Evolutionary conservation across 805 yeast species (phyloP).

Genomic region (Saccharomycopsis sp.): DNA sequence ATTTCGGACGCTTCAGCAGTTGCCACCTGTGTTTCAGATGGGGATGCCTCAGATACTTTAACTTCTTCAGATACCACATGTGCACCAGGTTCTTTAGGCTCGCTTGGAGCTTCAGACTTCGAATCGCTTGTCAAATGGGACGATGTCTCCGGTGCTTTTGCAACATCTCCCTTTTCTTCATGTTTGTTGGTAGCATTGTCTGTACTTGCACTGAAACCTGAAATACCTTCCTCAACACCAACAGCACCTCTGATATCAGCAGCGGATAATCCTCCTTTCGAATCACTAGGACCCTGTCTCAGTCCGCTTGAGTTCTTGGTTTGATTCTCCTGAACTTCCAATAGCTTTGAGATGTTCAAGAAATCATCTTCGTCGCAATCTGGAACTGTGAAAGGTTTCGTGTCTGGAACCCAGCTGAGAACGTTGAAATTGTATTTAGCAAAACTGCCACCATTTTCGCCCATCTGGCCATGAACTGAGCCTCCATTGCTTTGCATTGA

Average conservation of each 20-base stretch:
- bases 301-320: too few relatives aligned
- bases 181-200: conserved; percentile 4
- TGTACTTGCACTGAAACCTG: conserved; percentile 19
- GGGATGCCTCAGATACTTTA: too few relatives aligned
- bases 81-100: too few relatives aligned
- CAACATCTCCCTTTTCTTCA: conserved; percentile 1
- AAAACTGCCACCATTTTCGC: background rate
- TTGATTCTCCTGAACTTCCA: conserved; percentile 17
- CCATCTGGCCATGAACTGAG: conserved; percentile 24
- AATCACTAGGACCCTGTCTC: too few relatives aligned
- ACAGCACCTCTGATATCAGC: conserved; percentile 36
- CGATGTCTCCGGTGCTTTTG: too few relatives aligned
- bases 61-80: too few relatives aligned
- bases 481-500: conserved; percentile 21
- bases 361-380: conserved; percentile 28
- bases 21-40: too few relatives aligned
- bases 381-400: conserved; percentile 13
- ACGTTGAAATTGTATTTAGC: conserved; percentile 28
- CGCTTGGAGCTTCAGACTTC: too few relatives aligned
- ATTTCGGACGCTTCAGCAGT: too few relatives aligned
- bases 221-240: conserved; percentile 27
- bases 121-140: too few relatives aligned
- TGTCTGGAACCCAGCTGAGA: conserved; percentile 28
- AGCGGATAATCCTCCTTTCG: conserved; percentile 28
- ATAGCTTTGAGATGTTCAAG: conserved; percentile 29